Conservation (phyloP, 2,329 filamentous ascomycete species). For the Tolypocladium paradoxum region DNA sequence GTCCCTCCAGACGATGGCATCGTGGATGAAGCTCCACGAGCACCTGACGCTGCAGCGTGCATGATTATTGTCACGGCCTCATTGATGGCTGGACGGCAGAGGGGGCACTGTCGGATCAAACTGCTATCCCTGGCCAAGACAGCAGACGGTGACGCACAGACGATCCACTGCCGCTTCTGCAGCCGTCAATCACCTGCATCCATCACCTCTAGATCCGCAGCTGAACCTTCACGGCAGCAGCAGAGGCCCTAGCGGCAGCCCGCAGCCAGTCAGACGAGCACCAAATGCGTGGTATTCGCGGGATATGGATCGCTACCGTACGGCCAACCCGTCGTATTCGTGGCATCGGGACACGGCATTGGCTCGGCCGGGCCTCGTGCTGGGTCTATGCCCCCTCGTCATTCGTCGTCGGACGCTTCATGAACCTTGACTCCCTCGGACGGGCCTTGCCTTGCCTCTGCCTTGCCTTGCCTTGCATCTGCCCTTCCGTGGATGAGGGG, state of each 20-base stretch:
- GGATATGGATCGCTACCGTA: background rate
- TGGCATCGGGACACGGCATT: background rate
- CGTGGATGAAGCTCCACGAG: no score
- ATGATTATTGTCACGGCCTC: no score
- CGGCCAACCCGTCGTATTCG: background rate
- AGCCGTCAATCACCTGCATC: background rate
- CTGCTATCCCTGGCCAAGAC: background rate
- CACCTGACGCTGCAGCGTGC: no score
- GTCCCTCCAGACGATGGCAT: no score
- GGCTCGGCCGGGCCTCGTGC: background rate
- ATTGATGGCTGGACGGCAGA: no score
- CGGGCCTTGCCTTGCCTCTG: background rate
- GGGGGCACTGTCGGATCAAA: background rate
- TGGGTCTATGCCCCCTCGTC: slow-evolving; percentile 1
- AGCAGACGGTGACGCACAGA: background rate
- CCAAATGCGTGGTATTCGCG: background rate
- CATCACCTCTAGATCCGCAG: background rate
- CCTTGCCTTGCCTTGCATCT: background rate
- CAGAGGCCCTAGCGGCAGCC: background rate
- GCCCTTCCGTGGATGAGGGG: background rate
- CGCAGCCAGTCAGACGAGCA: background rate
- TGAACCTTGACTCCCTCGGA: background rate
- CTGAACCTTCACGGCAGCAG: background rate
- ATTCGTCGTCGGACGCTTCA: slow-evolving; percentile 3
- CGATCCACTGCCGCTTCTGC: background rate